Evolutionary conservation across 106 monocot genomes (phyloP).

Genomic region (Gastrodia elata): DNA sequence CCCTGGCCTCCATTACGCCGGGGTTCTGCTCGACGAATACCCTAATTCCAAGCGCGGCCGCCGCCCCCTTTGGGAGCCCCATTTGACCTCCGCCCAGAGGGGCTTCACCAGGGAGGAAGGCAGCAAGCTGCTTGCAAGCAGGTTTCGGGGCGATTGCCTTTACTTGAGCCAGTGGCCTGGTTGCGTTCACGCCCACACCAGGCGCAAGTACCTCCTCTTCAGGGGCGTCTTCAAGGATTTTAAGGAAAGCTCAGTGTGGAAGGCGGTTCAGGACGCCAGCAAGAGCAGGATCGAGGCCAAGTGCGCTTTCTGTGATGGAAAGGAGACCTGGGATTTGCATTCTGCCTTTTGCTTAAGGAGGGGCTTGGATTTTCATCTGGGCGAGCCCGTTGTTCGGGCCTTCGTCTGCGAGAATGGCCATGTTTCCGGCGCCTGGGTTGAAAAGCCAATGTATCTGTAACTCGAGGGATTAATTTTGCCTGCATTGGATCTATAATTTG

Average conservation of each 20-base stretch:
- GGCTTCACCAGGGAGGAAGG: slow-evolving; percentile 6
- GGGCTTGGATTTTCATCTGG: slow-evolving; percentile 11
- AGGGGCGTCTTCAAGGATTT: slow-evolving; percentile 5
- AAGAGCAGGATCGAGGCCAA: slow-evolving; percentile 6
- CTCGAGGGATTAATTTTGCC: not conserved
- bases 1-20: slow-evolving; percentile 11
- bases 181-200: not conserved
- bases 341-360: slow-evolving; percentile 9
- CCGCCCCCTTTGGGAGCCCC: slow-evolving; percentile 9
- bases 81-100: not conserved
- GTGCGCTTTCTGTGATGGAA: slow-evolving; percentile 3
- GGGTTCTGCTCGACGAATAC: slow-evolving; percentile 7
- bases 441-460: slow-evolving; percentile 9
- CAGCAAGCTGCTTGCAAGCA: slow-evolving; percentile 8
- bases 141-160: slow-evolving; percentile 7
- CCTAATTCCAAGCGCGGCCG: not conserved
- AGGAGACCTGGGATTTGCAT: slow-evolving; percentile 12
- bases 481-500: not conserved
- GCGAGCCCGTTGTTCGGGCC: slow-evolving; percentile 5
- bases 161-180: slow-evolving; percentile 8
- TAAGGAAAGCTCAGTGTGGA: not conserved
- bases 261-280: slow-evolving; percentile 1
- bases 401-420: slow-evolving; percentile 11
- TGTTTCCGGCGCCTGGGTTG: slow-evolving; percentile 10
- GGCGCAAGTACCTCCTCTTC: slow-evolving; percentile 3